Percentiles rank a stretch among this genome's conserved stretches.
These are phyloP conservation scores for Lagenidium sp. DNA, from an alignment of 352 stramenopile species.

Conservation along the genomic window DNA sequence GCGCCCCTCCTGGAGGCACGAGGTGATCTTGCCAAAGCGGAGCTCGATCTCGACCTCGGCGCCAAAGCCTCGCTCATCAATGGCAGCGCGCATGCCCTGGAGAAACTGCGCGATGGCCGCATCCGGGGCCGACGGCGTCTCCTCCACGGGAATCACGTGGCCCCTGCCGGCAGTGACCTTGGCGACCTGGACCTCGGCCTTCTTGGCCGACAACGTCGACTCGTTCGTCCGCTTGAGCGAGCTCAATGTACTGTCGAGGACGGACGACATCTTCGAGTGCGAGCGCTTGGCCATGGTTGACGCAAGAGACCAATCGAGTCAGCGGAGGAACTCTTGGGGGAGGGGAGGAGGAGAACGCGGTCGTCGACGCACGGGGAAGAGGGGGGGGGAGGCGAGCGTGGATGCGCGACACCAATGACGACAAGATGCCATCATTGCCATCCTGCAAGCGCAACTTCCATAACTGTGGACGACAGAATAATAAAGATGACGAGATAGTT, in stretches of 20 bases:
- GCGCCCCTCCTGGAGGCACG: conserved; percentile 57
- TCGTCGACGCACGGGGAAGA: conserved; percentile 4
- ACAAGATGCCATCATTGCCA: too few relatives aligned
- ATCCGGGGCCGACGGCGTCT: conserved; percentile 55
- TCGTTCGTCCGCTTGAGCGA: conserved; percentile 73
- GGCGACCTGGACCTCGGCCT: conserved; percentile 63
- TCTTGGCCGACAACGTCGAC: conserved; percentile 58
- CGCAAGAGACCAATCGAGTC: too few relatives aligned
- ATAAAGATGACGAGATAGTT: too few relatives aligned
- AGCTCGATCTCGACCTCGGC: conserved; percentile 79
- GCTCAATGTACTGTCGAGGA: conserved; percentile 61
- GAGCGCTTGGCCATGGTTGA: conserved; percentile 58
- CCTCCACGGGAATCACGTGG: conserved; percentile 65
- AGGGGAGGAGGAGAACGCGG: background rate
- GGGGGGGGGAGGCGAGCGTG: too few relatives aligned
- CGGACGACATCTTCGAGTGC: conserved; percentile 13
- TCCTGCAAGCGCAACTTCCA: too few relatives aligned
- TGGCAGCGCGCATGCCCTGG: conserved; percentile 60
- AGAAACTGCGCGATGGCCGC: conserved; percentile 75
- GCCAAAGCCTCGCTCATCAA: conserved; percentile 73
- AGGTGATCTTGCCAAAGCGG: conserved; percentile 76
- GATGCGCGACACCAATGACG: too few relatives aligned
- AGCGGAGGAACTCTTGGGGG: too few relatives aligned
- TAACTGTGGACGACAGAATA: too few relatives aligned
- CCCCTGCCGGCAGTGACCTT: conserved; percentile 63